Evolutionary conservation across 371 early-diverging fungal species (phyloP).

Genomic region (Mycotypha africana): DNA sequence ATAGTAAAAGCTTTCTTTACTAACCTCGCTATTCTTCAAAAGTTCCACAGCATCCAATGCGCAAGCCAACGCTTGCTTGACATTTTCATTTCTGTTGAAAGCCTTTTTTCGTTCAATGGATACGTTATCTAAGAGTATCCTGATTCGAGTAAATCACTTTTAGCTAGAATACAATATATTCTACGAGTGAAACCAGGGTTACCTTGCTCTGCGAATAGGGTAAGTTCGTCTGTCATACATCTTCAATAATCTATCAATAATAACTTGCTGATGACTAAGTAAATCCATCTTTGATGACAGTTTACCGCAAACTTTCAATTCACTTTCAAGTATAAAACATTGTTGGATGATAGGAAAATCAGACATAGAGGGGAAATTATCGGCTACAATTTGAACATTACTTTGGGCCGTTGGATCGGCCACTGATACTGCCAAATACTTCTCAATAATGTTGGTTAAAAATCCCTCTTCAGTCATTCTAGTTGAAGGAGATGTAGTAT

Average conservation of each 20-base stretch:
- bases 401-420: constrained; percentile 20
- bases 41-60: constrained; percentile 19
- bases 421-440: constrained; percentile 28
- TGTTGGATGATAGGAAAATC: constrained; percentile 17
- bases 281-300: constrained; percentile 22
- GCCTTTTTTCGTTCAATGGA: constrained; percentile 17
- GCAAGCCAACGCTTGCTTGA: constrained; percentile 12
- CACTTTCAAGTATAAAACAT: constrained; percentile 32
- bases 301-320: constrained; percentile 23
- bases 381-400: too few relatives aligned
- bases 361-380: too few relatives aligned
- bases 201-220: constrained; percentile 42
- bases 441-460: constrained; percentile 36
- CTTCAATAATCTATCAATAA: constrained; percentile 22
- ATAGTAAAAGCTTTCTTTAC: too few relatives aligned
- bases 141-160: too few relatives aligned
- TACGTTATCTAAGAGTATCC: constrained; percentile 14
- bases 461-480: constrained; percentile 17
- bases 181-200: too few relatives aligned
- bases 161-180: too few relatives aligned
- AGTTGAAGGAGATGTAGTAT: constrained; percentile 14
- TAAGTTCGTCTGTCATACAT: constrained; percentile 14
- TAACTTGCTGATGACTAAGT: constrained; percentile 10
- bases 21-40: constrained; percentile 14
- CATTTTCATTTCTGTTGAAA: background rate